Base-by-base conservation (phyloP, 371 early-diverging fungal species). In the Basidiobolus meristosporus region DNA sequence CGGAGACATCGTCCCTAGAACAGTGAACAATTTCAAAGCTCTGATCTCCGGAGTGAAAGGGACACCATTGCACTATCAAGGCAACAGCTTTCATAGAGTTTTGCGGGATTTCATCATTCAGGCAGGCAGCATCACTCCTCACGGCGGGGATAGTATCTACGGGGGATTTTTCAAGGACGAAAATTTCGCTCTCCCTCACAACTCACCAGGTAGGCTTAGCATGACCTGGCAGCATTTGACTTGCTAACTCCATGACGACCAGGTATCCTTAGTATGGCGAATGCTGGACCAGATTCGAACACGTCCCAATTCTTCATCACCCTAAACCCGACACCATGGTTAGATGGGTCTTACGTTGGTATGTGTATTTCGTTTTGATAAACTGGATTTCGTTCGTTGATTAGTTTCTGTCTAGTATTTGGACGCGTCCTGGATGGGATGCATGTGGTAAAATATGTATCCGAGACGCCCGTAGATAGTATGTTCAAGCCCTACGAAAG, bases 281-380 rank as follows among this genome's bases (percentile, higher is more conserved):
- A 90, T 56, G 69, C 74, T 14, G 90, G 91, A 14, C 80, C 86
- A 0, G 74, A 85, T 40, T 82, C 82, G 20, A 87, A 87, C 36
- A 77, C 79, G 18, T 87, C 88, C 0, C 92, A 93, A 50, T 93
- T 90, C 55, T 93, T 89, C 56, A 89, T 93, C 40, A 83, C 82
- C 1, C 83, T 83, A 43, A 68, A 59, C 22, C 80, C 78, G 39
- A 78, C 77, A 40, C 65, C 76, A 3, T 86, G 84, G 51, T 62
- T 95, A 19, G 89, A 95, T 56, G 70, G 78, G 50, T 92, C 89
- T 72, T 99, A 99, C 75, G 92, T 91, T 45, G n/a, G n/a, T n/a
- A n/a, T n/a, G n/a, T n/a, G n/a, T n/a, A n/a, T n/a, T n/a, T n/a
- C n/a, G n/a, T n/a, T n/a, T n/a, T n/a, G n/a, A n/a, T n/a, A n/a